Conservation (phyloP, 257 asterid species). For the Lantana camara region DNA sequence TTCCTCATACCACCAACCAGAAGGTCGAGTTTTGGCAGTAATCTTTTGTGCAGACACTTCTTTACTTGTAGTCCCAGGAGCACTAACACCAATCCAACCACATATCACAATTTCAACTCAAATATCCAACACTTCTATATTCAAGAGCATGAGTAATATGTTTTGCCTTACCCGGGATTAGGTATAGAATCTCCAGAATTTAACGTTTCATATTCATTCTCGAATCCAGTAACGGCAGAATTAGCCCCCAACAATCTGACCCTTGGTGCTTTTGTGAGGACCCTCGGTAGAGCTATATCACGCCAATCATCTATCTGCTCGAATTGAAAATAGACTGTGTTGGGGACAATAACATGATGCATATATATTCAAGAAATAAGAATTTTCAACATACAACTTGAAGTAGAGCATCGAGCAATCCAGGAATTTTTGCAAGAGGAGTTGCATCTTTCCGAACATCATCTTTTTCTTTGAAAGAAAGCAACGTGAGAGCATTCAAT, state of each 20-base stretch:
- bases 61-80: slow-evolving; percentile 58
- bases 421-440: slow-evolving; percentile 94
- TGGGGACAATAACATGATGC: neutral
- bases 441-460: slow-evolving; percentile 92
- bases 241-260: slow-evolving; percentile 70
- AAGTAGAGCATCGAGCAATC: slow-evolving; percentile 92
- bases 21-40: slow-evolving; percentile 54
- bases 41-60: slow-evolving; percentile 59
- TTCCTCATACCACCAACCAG: slow-evolving; percentile 98
- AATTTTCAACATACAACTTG: slow-evolving; percentile 73
- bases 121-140: slow-evolving; percentile 9
- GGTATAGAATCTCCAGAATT: slow-evolving; percentile 61
- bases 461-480: slow-evolving; percentile 96
- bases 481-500: slow-evolving; percentile 86
- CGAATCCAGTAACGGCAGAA: slow-evolving; percentile 87
- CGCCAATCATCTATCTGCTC: slow-evolving; percentile 98
- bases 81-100: slow-evolving; percentile 36
- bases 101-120: slow-evolving; percentile 20
- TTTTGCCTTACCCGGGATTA: slow-evolving; percentile 53
- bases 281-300: slow-evolving; percentile 88
- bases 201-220: slow-evolving; percentile 69
- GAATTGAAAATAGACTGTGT: slow-evolving; percentile 24
- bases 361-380: slow-evolving; percentile 2
- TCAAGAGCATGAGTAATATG: neutral
- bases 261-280: slow-evolving; percentile 73